Evolutionary conservation across 129 eudicot species (phyloP), one percentile per base, ranked within the genome.

Genomic region (Ambrosia artemisiifolia): DNA sequence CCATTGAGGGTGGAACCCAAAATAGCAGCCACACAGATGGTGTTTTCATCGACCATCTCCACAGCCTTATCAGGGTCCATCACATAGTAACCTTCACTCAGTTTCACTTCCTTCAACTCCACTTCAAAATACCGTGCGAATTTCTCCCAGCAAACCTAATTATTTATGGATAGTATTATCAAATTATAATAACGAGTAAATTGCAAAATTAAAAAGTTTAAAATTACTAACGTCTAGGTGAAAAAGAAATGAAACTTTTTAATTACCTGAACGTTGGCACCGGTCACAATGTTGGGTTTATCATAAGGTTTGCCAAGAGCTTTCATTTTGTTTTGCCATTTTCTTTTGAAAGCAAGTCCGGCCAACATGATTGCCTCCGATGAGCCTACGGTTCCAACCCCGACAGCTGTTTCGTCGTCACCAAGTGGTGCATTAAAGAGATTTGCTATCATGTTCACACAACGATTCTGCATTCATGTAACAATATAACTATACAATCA

Each of bases 331-430:
- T 91, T 88, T 70, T 91, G 97, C 97, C 97, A 91, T 54, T 72
- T 86, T 43, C 95, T 84, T 84, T 91, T 91, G 86, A 91, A 91
- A 6, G 97, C 97, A 14, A 91, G 79, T 13, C 97, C 97, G 9
- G 97, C 97, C 11, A 91, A 57, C 97, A 91, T 91, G 63, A 91
- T 88, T 44, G 97, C 97, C 75, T 91, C 97, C 0, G 97, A 91
- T 17, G 97, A 91, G 3, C 97, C 97, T 5, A 91, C 97, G 4
- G 97, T 91, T 71, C 96, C 96, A 11, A 88, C 95, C 4, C 97
- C 97, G 0, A 88, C 82, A 0, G 96, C 89, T 0, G 85, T 66
- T 75, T 89, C 97, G 6, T 81, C 72, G 1, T 91, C 92, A 8
- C 88, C 90, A 5, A 87, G 86, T 38, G 97, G 97, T 48, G 97